These are phyloP conservation scores for Trichoderma gracile DNA, from an alignment of 2,329 filamentous ascomycete species.

Conservation along the genomic window DNA sequence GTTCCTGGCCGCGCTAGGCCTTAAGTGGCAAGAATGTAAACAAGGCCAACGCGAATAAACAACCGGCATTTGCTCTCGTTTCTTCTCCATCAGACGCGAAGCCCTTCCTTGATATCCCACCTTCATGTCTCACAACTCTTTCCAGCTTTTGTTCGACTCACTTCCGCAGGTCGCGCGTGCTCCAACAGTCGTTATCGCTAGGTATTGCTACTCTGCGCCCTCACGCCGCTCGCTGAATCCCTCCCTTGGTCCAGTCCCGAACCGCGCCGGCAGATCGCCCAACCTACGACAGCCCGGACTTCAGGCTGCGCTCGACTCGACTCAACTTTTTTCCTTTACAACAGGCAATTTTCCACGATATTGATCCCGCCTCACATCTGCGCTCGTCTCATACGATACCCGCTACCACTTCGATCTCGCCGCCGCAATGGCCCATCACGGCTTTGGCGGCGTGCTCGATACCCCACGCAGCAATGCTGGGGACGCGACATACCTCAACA, in stretches of 20 bases:
- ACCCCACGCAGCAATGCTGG: constrained; percentile 83
- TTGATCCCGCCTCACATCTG: background rate
- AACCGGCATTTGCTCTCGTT: background rate
- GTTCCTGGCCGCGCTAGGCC: constrained; percentile 22
- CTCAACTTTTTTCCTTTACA: background rate
- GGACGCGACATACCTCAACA: constrained; percentile 77
- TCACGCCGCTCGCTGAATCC: background rate
- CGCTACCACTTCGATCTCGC: constrained; percentile 21
- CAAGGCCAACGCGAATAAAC: constrained; percentile 26
- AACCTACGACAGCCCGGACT: background rate
- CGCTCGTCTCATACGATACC: background rate
- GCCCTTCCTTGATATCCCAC: constrained; percentile 16
- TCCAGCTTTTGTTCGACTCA: background rate
- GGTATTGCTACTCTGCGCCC: background rate
- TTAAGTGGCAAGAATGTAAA: constrained; percentile 26
- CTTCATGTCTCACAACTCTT: background rate
- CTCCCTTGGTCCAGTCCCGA: background rate
- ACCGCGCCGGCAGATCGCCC: background rate
- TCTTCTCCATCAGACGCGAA: constrained; percentile 2
- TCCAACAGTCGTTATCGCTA: constrained; percentile 4
- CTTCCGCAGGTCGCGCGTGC: background rate
- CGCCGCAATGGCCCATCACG: constrained; percentile 61
- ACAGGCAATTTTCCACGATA: background rate
- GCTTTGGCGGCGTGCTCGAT: constrained; percentile 66
- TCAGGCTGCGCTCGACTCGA: background rate